These are phyloP conservation scores for Fusarium torreyae DNA, from an alignment of 2,329 filamentous ascomycete genomes.

Conservation along the genomic window DNA sequence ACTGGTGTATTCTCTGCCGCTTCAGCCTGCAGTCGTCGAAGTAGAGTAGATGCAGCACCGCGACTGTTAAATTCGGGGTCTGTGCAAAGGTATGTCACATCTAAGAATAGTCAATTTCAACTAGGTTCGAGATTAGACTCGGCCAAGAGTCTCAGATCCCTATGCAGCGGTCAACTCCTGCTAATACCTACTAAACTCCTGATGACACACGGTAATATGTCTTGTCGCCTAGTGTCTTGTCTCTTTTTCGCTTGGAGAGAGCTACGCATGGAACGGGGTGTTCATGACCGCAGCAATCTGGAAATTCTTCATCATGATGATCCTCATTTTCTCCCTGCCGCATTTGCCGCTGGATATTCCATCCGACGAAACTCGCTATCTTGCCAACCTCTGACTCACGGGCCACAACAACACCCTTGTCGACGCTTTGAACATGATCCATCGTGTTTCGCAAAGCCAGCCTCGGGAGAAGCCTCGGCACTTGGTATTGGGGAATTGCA, in stretches of 20 bases:
- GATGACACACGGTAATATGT: slow-evolving; percentile 57
- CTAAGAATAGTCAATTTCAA: slow-evolving; percentile 45
- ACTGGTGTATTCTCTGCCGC: slow-evolving; percentile 54
- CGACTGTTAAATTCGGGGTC: slow-evolving; percentile 54
- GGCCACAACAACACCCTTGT: slow-evolving; percentile 55
- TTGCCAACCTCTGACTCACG: slow-evolving; percentile 49
- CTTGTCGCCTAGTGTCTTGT: slow-evolving; percentile 49
- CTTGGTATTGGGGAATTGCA: slow-evolving; percentile 57
- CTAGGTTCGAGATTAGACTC: background rate
- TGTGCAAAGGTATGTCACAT: slow-evolving; percentile 59
- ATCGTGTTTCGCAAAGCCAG: slow-evolving; percentile 53
- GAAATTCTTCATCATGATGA: slow-evolving; percentile 49
- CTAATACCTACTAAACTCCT: background rate
- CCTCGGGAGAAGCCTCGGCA: slow-evolving; percentile 50
- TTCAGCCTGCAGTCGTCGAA: slow-evolving; percentile 53
- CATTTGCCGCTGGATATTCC: slow-evolving; percentile 51
- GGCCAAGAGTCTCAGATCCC: background rate
- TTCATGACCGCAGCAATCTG: slow-evolving; percentile 50
- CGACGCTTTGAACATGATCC: slow-evolving; percentile 47
- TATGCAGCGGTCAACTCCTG: slow-evolving; percentile 3
- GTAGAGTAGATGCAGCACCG: slow-evolving; percentile 56
- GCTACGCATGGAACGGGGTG: slow-evolving; percentile 55
- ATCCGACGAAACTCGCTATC: slow-evolving; percentile 56
- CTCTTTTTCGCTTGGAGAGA: slow-evolving; percentile 53
- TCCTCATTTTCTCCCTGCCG: slow-evolving; percentile 30